A percentile compares a stretch with the other conserved stretches of the same genome.
Conservation (phyloP, 805 yeast genomes). For the Suhomyces tanzawaensis region DNA sequence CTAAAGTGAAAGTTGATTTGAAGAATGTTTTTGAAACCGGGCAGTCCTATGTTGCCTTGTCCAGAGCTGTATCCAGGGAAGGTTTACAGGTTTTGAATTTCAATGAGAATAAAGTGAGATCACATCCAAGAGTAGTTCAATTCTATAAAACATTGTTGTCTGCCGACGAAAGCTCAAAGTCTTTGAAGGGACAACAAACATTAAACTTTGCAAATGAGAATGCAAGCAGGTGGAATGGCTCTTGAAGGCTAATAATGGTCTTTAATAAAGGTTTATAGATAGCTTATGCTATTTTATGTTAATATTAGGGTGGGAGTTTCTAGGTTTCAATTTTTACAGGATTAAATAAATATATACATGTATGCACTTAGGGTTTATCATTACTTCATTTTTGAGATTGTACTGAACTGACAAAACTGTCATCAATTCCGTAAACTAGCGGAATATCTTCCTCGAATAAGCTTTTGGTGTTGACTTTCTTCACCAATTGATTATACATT, state of each 20-base stretch:
- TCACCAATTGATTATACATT: conserved; percentile 12
- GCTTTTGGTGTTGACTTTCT: not conserved
- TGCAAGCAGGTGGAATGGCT: no score
- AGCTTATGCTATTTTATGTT: no score
- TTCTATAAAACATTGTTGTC: conserved; percentile 59
- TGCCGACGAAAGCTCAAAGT: conserved; percentile 27
- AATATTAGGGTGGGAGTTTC: not conserved
- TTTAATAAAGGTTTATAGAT: no score
- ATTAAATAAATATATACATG: not conserved
- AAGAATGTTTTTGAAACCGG: conserved; percentile 81
- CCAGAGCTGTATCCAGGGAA: conserved; percentile 80
- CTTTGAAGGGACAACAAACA: conserved; percentile 11
- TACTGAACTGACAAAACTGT: not conserved
- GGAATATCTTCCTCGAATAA: not conserved
- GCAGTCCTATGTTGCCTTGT: conserved; percentile 93
- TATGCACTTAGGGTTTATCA: not conserved
- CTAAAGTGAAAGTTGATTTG: conserved; percentile 74
- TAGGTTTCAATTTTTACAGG: conserved; percentile 4
- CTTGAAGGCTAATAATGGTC: no score
- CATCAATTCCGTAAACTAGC: conserved; percentile 6
- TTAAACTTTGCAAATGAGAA: conserved; percentile 1
- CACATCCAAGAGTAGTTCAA: conserved; percentile 65
- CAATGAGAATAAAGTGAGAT: conserved; percentile 56
- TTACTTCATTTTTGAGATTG: not conserved
- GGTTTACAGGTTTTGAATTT: conserved; percentile 84